Percentiles rank a stretch among this genome's conserved stretches.
Conservation (phyloP, 2,329 filamentous ascomycete genomes). For the Esteya vermicola region DNA sequence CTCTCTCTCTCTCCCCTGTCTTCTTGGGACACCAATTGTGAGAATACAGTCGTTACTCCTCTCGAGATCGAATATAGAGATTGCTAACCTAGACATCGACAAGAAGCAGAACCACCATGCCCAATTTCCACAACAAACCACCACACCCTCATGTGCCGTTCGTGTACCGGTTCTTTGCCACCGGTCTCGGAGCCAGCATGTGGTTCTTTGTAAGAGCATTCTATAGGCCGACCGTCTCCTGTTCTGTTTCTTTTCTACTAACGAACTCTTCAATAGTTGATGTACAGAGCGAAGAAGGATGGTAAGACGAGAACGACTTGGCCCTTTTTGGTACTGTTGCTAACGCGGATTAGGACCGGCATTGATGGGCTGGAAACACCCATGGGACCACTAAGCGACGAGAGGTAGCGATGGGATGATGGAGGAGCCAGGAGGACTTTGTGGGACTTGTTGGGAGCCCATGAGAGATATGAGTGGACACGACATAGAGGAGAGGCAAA, state of each 20-base stretch:
- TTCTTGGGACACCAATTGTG: too few relatives aligned
- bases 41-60: too few relatives aligned
- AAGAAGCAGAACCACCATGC: neutral
- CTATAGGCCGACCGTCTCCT: too few relatives aligned
- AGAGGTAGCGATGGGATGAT: neutral
- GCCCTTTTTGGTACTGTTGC: neutral
- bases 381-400: constrained; percentile 69
- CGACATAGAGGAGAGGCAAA: too few relatives aligned
- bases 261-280: constrained; percentile 43
- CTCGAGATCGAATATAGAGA: too few relatives aligned
- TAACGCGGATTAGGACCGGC: constrained; percentile 41
- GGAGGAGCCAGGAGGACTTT: too few relatives aligned
- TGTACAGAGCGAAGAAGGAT: constrained; percentile 95
- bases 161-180: constrained; percentile 75
- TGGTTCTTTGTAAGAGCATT: constrained; percentile 75
- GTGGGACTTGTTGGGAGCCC: too few relatives aligned
- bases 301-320: constrained; percentile 47
- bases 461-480: too few relatives aligned
- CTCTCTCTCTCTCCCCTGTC: too few relatives aligned
- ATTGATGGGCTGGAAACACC: constrained; percentile 86
- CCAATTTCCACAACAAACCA: constrained; percentile 12
- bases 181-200: constrained; percentile 85
- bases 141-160: constrained; percentile 31
- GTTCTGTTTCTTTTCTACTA: too few relatives aligned
- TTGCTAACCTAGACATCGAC: neutral